Conservation (phyloP, 345 rosid species). For the Turritis glabra region DNA sequence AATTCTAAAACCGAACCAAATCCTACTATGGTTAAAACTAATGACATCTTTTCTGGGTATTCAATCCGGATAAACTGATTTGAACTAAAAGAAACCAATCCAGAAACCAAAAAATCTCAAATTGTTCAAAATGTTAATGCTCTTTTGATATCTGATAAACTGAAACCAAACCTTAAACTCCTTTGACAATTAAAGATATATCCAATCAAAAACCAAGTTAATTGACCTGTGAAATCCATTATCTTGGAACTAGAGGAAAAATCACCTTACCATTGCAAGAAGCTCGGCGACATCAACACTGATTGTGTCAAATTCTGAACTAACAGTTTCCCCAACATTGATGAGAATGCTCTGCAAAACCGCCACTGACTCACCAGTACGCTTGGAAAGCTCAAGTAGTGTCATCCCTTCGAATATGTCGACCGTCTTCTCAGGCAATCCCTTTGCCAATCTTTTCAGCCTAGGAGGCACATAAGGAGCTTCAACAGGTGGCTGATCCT, state of each 20-base stretch:
- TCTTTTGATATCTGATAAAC: background rate
- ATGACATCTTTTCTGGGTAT: background rate
- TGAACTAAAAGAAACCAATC: background rate
- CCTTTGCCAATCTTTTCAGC: conserved; percentile 49
- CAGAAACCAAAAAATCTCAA: background rate
- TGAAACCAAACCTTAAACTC: background rate
- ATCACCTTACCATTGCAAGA: conserved; percentile 68
- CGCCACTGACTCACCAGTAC: conserved; percentile 56
- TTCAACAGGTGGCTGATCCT: conserved; percentile 64
- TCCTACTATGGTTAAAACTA: background rate
- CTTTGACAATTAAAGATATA: no score
- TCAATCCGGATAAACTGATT: background rate
- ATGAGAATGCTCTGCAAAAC: conserved; percentile 67
- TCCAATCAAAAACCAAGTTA: background rate
- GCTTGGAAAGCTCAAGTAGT: conserved; percentile 72
- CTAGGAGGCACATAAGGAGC: conserved; percentile 76
- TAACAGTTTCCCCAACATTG: conserved; percentile 76
- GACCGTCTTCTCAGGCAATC: conserved; percentile 56
- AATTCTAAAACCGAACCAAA: background rate
- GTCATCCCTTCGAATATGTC: conserved; percentile 92
- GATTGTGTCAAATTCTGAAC: conserved; percentile 74
- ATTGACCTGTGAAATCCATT: background rate
- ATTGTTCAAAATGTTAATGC: background rate
- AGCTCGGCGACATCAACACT: conserved; percentile 85
- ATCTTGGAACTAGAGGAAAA: background rate